phyloP scores from a whole-genome alignment of 495 filamentous ascomycete genomes.

The Penicillium canariense region DNA sequence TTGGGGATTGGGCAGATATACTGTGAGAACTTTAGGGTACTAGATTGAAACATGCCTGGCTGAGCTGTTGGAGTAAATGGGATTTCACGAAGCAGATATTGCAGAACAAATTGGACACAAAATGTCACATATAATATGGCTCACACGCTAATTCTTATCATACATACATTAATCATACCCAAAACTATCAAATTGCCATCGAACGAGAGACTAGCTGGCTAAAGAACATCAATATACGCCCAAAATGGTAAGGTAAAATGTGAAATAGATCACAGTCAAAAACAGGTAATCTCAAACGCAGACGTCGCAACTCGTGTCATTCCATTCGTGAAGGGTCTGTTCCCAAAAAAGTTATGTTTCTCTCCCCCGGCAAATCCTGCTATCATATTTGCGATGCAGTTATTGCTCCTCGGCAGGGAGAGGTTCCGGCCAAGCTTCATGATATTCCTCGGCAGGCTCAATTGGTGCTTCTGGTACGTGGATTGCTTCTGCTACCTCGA shows the following conservation, averaged over 20 bases:
- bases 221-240: conserved; percentile 10
- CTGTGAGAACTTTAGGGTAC: too few species aligned
- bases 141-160: neutral
- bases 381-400: neutral
- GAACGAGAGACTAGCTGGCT: conserved; percentile 15
- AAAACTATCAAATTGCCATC: conserved; percentile 6
- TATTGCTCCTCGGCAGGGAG: neutral
- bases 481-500: too few species aligned
- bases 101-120: too few species aligned
- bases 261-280: neutral
- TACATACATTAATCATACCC: neutral
- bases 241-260: neutral
- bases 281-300: neutral
- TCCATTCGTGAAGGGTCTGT: conserved; percentile 21
- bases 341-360: neutral
- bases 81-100: too few species aligned
- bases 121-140: too few species aligned
- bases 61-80: too few species aligned
- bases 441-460: neutral
- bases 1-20: too few species aligned
- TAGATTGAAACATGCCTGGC: too few species aligned
- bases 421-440: neutral
- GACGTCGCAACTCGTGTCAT: conserved; percentile 22
- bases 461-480: too few species aligned
- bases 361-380: neutral